Evolutionary conservation across 1,284 basidiomycete species (phyloP).

Genomic region (Exobasidium rhododendri): DNA sequence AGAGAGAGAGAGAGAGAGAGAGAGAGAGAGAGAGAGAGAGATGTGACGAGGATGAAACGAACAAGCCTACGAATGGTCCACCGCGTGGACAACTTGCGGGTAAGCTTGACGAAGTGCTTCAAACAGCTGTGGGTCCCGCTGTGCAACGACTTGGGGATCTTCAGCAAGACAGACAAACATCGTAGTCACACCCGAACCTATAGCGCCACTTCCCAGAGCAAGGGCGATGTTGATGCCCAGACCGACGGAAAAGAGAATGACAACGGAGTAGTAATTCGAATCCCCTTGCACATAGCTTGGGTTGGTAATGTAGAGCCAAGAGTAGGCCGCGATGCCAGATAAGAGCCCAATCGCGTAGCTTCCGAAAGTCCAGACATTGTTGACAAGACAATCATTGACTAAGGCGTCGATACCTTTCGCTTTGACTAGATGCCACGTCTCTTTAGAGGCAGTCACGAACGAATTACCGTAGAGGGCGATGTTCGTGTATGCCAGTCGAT

Average conservation of each 20-base stretch:
- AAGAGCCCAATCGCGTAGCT: slow-evolving; percentile 68
- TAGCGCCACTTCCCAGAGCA: slow-evolving; percentile 49
- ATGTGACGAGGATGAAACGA: neutral
- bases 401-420: slow-evolving; percentile 76
- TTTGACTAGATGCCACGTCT: slow-evolving; percentile 81
- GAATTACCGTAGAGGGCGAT: slow-evolving; percentile 85
- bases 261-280: slow-evolving; percentile 30
- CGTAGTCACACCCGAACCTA: slow-evolving; percentile 51
- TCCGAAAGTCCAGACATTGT: slow-evolving; percentile 58
- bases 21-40: neutral
- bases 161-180: slow-evolving; percentile 54
- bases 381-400: slow-evolving; percentile 78
- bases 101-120: slow-evolving; percentile 45
- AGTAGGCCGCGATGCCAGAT: slow-evolving; percentile 73
- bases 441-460: slow-evolving; percentile 80
- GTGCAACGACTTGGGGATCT: slow-evolving; percentile 37
- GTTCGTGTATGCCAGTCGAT: slow-evolving; percentile 59
- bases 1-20: too few relatives aligned
- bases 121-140: slow-evolving; percentile 33
- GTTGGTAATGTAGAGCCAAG: slow-evolving; percentile 64
- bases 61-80: slow-evolving; percentile 20
- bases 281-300: slow-evolving; percentile 43
- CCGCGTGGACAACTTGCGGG: slow-evolving; percentile 53
- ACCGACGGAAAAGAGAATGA: slow-evolving; percentile 46
- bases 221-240: slow-evolving; percentile 55